Percentiles rank a stretch among this genome's conserved stretches.
Evolutionary conservation across 495 filamentous ascomycete genomes (phyloP).

Genomic region (Parmelia sp.): DNA sequence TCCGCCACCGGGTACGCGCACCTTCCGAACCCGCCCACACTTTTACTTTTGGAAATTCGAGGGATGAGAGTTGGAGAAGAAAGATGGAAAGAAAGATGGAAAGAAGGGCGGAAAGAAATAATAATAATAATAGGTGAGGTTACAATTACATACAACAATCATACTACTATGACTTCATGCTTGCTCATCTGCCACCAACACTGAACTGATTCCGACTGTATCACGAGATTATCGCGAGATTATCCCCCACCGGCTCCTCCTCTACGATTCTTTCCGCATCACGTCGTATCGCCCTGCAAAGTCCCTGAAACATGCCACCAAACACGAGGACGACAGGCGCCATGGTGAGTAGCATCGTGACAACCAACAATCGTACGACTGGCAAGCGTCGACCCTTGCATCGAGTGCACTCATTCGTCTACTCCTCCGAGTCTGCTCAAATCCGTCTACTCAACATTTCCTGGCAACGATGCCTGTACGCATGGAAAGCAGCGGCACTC

Average conservation of each 20-base stretch:
- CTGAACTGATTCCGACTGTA: too few species aligned
- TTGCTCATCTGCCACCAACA: not conserved
- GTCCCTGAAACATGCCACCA: not conserved
- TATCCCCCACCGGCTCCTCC: not conserved
- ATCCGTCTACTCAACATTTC: too few species aligned
- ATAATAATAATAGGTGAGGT: too few species aligned
- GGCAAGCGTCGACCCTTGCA: too few species aligned
- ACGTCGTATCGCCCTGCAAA: not conserved
- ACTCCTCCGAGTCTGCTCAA: not conserved
- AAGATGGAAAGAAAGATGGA: too few species aligned
- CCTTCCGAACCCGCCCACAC: not conserved
- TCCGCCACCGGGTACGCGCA: not conserved
- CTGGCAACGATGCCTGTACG: too few species aligned
- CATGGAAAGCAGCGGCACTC: too few species aligned
- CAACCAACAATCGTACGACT: not conserved
- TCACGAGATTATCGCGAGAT: not conserved
- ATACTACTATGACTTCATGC: too few species aligned
- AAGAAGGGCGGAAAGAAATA: too few species aligned
- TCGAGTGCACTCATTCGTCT: not conserved
- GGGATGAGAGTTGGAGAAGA: not conserved
- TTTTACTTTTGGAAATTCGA: not conserved
- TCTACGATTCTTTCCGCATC: not conserved
- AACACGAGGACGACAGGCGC: not conserved
- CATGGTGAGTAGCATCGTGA: not conserved
- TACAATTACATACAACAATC: not conserved